Conservation (phyloP, 257 asterid species). For the Scutellaria barbata region DNA sequence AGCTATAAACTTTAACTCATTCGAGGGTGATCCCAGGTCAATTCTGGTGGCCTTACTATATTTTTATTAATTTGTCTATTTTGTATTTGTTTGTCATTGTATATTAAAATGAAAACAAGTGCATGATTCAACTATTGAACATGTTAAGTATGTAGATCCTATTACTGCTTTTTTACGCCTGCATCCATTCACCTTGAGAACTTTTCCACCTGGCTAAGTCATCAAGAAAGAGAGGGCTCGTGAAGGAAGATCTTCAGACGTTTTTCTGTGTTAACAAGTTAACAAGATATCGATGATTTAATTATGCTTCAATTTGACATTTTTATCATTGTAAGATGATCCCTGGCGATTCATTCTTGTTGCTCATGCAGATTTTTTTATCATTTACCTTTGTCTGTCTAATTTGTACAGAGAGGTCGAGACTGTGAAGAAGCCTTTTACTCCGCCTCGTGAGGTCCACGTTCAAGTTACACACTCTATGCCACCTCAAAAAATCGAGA, state of each 20-base stretch:
- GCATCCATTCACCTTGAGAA: not conserved
- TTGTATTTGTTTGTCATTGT: not conserved
- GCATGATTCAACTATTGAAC: not conserved
- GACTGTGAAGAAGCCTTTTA: slow-evolving; percentile 58
- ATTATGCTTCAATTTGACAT: slow-evolving; percentile 1
- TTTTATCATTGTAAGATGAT: not conserved
- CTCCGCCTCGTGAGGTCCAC: slow-evolving; percentile 68
- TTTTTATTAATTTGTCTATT: not conserved
- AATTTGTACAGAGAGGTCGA: slow-evolving; percentile 51
- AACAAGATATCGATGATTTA: not conserved
- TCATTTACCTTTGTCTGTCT: not conserved
- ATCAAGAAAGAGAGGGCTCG: not conserved
- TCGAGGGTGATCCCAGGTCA: not conserved
- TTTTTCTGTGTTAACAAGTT: no score
- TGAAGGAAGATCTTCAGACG: not conserved
- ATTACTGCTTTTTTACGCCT: not conserved
- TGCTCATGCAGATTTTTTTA: not conserved
- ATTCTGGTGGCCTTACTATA: not conserved
- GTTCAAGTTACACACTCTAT: slow-evolving; percentile 82
- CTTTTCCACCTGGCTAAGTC: not conserved
- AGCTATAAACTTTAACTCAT: not conserved
- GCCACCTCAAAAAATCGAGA: slow-evolving; percentile 79
- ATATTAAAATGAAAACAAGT: not conserved
- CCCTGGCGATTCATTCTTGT: not conserved
- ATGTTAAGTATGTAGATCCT: not conserved